Conservation (phyloP, 1,139 yeast species). For the Diutina sp. region DNA sequence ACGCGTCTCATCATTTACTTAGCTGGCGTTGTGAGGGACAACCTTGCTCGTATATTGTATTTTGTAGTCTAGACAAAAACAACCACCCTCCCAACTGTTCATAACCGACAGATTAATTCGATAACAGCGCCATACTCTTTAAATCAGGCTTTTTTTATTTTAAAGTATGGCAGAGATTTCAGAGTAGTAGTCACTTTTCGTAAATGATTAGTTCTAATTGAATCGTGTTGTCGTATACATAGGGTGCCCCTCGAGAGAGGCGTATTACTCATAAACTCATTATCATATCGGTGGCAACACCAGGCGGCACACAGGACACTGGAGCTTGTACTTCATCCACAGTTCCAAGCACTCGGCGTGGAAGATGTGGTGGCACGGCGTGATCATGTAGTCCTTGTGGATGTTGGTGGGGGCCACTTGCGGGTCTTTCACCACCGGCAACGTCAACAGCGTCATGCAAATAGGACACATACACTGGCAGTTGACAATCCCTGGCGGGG, state of each 20-base stretch:
- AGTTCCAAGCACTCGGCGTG: constrained; percentile 77
- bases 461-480: constrained; percentile 64
- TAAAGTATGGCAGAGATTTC: too few relatives aligned
- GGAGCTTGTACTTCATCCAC: constrained; percentile 90
- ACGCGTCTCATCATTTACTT: too few relatives aligned
- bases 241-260: neutral
- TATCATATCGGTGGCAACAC: constrained; percentile 60
- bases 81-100: too few relatives aligned
- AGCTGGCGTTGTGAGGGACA: too few relatives aligned
- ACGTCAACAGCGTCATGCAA: constrained; percentile 64
- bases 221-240: neutral
- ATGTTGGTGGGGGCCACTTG: constrained; percentile 5
- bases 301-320: constrained; percentile 88
- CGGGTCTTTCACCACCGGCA: constrained; percentile 35
- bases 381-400: constrained; percentile 54
- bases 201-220: too few relatives aligned
- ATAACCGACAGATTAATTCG: too few relatives aligned
- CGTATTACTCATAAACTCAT: neutral
- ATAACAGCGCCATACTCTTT: too few relatives aligned
- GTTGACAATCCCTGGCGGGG: constrained; percentile 6
- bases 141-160: too few relatives aligned
- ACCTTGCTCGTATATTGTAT: too few relatives aligned
- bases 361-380: constrained; percentile 87
- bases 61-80: too few relatives aligned
- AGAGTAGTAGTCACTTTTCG: too few relatives aligned